Evolutionary conservation across 768 basidiomycete genomes (phyloP).

Genomic region (Mycena epipterygia): DNA sequence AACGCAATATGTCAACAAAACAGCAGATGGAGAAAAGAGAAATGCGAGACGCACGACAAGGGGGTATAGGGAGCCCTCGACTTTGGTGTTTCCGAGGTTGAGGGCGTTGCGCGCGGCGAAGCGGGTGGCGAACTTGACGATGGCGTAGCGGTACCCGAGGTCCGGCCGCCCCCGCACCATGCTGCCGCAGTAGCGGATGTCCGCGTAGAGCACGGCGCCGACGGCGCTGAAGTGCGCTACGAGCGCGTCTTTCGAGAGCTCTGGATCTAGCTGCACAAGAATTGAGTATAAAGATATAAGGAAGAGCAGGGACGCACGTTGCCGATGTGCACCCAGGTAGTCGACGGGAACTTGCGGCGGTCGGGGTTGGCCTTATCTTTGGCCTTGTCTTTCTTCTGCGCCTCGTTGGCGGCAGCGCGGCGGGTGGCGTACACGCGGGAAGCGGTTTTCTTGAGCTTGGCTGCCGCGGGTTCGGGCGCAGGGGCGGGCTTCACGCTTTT

Average conservation of each 20-base stretch:
- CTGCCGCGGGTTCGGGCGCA: too few species aligned
- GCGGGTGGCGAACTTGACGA: not conserved
- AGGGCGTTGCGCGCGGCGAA: not conserved
- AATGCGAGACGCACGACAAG: not conserved
- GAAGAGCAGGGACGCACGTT: not conserved
- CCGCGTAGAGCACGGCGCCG: not conserved
- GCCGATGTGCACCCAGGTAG: not conserved
- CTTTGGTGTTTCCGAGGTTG: not conserved
- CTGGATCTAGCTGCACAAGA: not conserved
- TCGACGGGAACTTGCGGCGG: not conserved
- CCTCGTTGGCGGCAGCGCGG: too few species aligned
- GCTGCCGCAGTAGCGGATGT: not conserved
- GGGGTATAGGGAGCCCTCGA: not conserved
- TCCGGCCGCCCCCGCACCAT: not conserved
- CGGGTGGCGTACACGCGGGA: too few species aligned
- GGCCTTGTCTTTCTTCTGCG: not conserved
- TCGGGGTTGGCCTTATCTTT: not conserved
- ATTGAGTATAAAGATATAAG: not conserved
- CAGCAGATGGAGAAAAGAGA: too few species aligned
- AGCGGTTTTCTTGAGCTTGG: too few species aligned
- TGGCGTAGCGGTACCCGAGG: not conserved
- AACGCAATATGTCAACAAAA: not conserved
- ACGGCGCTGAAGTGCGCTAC: not conserved
- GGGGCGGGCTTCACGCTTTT: too few species aligned
- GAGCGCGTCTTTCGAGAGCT: not conserved